A percentile compares a stretch with the other conserved stretches of the same genome.
Conservation (phyloP, 371 early-diverging fungal species). For the Circinella umbellata region DNA sequence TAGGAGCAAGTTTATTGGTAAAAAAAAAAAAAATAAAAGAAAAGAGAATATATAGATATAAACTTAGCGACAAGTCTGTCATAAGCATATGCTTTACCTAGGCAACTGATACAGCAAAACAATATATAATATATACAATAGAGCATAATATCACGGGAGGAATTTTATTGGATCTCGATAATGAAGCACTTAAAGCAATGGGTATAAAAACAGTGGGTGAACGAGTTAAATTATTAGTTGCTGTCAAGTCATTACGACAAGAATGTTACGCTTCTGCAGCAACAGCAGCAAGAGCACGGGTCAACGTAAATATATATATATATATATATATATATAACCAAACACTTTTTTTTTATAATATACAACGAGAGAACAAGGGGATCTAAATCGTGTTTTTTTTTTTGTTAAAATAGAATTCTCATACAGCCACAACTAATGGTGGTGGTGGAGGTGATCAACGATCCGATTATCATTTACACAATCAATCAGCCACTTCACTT, state of each 20-base stretch:
- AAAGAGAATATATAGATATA: not conserved
- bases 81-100: not conserved
- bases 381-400: too few relatives aligned
- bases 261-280: conserved; percentile 57
- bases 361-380: not conserved
- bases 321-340: too few relatives aligned
- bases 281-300: conserved; percentile 30
- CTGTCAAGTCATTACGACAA: conserved; percentile 73
- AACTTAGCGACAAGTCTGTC: not conserved
- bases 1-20: conserved; percentile 68
- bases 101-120: conserved; percentile 2
- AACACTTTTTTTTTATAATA: not conserved
- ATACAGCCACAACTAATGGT: too few relatives aligned
- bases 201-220: conserved; percentile 86
- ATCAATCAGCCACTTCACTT: conserved; percentile 23
- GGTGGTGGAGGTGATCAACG: conserved; percentile 1
- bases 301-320: not conserved
- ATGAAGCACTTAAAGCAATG: conserved; percentile 82
- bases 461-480: conserved; percentile 22
- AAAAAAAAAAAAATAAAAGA: too few relatives aligned
- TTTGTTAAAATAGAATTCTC: too few relatives aligned
- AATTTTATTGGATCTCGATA: conserved; percentile 81
- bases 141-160: conserved; percentile 83
- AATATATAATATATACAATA: conserved; percentile 13
- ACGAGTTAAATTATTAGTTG: conserved; percentile 75